These are phyloP conservation scores for Boletus patriciae DNA, from an alignment of 768 basidiomycete species.

Conservation along the genomic window DNA sequence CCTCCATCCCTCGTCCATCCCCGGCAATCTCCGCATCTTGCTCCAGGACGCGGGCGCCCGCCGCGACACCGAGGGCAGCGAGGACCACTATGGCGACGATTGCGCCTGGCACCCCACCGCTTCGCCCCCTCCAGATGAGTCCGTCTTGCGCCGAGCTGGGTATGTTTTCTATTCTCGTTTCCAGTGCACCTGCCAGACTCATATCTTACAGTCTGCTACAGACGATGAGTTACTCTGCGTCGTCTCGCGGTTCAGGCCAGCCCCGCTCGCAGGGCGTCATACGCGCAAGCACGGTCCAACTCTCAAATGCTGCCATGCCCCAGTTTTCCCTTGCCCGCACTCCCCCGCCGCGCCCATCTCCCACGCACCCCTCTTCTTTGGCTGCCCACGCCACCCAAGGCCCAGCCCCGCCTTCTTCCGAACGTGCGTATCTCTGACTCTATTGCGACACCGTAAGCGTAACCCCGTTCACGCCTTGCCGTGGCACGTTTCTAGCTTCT, in stretches of 20 bases:
- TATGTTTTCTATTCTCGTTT: slow-evolving; percentile 32
- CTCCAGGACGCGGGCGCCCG: neutral
- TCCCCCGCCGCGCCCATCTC: neutral
- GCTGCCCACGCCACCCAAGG: slow-evolving; percentile 18
- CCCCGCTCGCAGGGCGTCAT: slow-evolving; percentile 65
- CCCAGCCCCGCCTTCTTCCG: slow-evolving; percentile 20
- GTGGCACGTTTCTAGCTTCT: slow-evolving; percentile 27
- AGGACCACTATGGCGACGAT: slow-evolving; percentile 10
- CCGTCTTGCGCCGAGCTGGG: slow-evolving; percentile 55
- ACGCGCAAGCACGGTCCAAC: slow-evolving; percentile 62
- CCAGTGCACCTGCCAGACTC: neutral
- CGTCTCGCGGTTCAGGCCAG: slow-evolving; percentile 17
- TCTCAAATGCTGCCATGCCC: slow-evolving; percentile 50
- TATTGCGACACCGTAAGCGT: slow-evolving; percentile 9
- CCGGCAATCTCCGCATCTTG: neutral
- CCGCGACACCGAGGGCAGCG: neutral
- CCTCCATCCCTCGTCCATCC: neutral
- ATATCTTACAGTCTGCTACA: slow-evolving; percentile 52
- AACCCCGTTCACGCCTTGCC: slow-evolving; percentile 4
- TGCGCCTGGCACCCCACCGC: slow-evolving; percentile 13
- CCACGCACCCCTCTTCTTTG: slow-evolving; percentile 4
- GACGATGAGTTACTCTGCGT: slow-evolving; percentile 44
- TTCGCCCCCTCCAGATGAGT: slow-evolving; percentile 36
- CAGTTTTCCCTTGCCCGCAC: slow-evolving; percentile 1
- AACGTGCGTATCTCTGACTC: slow-evolving; percentile 24